Evolutionary conservation across 2,329 filamentous ascomycete species (phyloP), one percentile per base, ranked within the genome.

Genomic region (Trichophyton simii): DNA sequence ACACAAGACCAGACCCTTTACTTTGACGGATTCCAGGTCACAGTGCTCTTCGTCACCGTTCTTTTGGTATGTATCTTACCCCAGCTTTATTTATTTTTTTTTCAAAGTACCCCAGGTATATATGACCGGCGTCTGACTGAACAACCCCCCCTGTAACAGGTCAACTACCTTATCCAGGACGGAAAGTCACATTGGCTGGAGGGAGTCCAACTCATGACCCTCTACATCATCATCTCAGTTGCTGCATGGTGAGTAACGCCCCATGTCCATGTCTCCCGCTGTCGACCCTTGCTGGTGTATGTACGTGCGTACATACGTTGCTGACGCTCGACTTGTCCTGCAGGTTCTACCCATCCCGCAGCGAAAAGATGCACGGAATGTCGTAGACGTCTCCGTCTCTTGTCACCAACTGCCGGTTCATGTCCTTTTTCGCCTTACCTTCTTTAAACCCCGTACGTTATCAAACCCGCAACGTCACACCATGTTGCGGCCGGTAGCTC

Each of bases 1-100:
- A 54, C 50, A 13, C 15, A 34, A 25, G 20, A 25, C 15, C 41
- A 58, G 25, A 57, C 31, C 31, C 58, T 50, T 3, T 87, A 87
- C 72, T 94, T 96, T 71, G 89, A 95, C 70, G 85, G 85, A 0
- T 96, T 96, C 78, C 89, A 96, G 75, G 38, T 58, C n/a, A 42
- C 55, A 7, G 34, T 58, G 1, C 72, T 86, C 1, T 86, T 86
- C 63, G 79, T 85, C 25, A 73, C 76, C n/a, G 75, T 79, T 20
- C 68, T 79, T 31, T 66, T 79, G 63, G 77, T 74, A 58, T 58
- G 71, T 65, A 87, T 15, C 77, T 8, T 18, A 3, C 22, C 20
- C n/a, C 28, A n/a, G 18, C 18, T 18, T 18, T 18, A 18, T 18
- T 18, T 18, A 22, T 22, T 3, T 22, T 22, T 31, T 11, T 13